These are phyloP conservation scores for Coemansia sp. DNA, from an alignment of 192 early-diverging fungal genomes.

Conservation along the genomic window DNA sequence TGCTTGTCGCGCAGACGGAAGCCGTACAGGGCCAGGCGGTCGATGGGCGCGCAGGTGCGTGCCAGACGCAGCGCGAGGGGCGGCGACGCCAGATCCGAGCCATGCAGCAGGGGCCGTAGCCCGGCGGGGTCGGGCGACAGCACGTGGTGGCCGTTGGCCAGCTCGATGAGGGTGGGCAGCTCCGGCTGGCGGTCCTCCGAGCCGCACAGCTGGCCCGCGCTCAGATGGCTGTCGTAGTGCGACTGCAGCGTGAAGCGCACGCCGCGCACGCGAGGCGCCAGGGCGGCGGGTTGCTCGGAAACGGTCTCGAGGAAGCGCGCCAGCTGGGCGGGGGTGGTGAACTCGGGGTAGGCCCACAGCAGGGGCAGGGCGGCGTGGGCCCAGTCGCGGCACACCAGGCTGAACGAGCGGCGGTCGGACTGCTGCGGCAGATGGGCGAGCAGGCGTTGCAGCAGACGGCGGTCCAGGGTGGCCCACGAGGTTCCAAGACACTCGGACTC, in stretches of 20 bases:
- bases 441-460: conserved; percentile 38
- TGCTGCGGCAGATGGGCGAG: conserved; percentile 27
- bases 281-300: conserved; percentile 10
- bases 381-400: conserved; percentile 42
- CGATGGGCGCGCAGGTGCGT: conserved; percentile 40
- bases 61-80: conserved; percentile 39
- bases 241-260: conserved; percentile 41
- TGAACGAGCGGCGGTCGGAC: conserved; percentile 35
- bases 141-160: conserved; percentile 37
- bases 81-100: conserved; percentile 37
- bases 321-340: conserved; percentile 36
- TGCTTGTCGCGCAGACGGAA: conserved; percentile 44
- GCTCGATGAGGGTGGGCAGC: conserved; percentile 33
- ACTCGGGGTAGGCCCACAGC: conserved; percentile 46
- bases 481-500: conserved; percentile 11
- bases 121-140: conserved; percentile 29
- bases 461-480: conserved; percentile 28
- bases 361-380: conserved; percentile 21
- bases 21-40: conserved; percentile 39
- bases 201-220: conserved; percentile 16
- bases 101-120: conserved; percentile 37
- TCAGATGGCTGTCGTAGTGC: conserved; percentile 42
- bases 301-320: conserved; percentile 28
- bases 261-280: conserved; percentile 32
- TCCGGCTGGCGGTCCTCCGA: conserved; percentile 17